phyloP scores from a whole-genome alignment of 1,284 basidiomycete genomes.

The Cryptococcus sp. region DNA sequence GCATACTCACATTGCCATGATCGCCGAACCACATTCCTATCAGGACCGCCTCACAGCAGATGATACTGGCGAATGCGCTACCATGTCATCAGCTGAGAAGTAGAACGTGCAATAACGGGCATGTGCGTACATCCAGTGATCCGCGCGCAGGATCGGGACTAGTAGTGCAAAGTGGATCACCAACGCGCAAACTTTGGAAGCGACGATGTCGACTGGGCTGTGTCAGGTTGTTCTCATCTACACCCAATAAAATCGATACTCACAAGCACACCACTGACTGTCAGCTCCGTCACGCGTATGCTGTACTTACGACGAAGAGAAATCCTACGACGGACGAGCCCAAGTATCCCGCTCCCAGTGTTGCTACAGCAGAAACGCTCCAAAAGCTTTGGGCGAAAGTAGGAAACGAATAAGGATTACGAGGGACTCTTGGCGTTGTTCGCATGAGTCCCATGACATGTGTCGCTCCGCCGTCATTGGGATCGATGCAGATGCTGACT shows the following conservation, averaged over 20 bases:
- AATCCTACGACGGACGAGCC: constrained; percentile 48
- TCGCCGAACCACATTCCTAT: constrained; percentile 54
- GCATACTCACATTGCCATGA: constrained; percentile 48
- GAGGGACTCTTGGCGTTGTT: constrained; percentile 35
- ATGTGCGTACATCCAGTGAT: constrained; percentile 47
- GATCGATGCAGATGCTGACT: constrained; percentile 51
- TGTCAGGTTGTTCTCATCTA: not conserved
- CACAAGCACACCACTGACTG: constrained; percentile 37
- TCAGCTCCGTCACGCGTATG: constrained; percentile 1
- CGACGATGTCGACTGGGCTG: constrained; percentile 46
- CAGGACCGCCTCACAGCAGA: constrained; percentile 46
- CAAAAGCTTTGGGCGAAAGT: constrained; percentile 42
- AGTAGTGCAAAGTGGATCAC: constrained; percentile 51
- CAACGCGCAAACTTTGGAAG: constrained; percentile 50
- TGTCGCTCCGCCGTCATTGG: constrained; percentile 51
- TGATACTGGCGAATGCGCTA: constrained; percentile 50
- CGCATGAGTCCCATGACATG: constrained; percentile 47
- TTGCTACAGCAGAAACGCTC: constrained; percentile 37
- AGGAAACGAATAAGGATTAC: constrained; percentile 44
- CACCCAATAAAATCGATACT: constrained; percentile 1
- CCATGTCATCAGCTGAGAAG: constrained; percentile 1
- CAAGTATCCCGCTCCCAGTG: constrained; percentile 48
- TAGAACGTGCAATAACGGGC: not conserved
- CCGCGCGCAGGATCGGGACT: constrained; percentile 45
- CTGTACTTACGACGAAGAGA: constrained; percentile 47